Evolutionary conservation across 2,329 filamentous ascomycete genomes (phyloP).

Genomic region (Botrytis aclada): DNA sequence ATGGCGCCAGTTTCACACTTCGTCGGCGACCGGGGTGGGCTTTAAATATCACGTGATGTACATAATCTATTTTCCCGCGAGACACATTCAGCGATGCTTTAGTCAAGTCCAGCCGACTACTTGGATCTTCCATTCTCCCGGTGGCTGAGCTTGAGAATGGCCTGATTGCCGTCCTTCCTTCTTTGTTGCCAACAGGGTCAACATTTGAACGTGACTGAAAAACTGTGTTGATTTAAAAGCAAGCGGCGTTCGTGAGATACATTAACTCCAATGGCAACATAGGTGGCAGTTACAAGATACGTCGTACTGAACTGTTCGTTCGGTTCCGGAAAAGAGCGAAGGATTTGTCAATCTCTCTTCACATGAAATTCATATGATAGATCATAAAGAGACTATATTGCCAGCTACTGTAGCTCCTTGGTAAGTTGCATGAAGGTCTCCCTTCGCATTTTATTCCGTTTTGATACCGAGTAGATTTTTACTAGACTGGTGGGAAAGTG

Average conservation of each 20-base stretch:
- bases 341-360: neutral
- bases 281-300: constrained; percentile 7
- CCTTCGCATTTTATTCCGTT: neutral
- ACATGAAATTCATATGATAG: constrained; percentile 4
- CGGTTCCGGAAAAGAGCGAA: neutral
- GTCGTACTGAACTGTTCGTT: neutral
- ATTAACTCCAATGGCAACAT: neutral
- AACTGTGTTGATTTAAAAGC: constrained; percentile 5
- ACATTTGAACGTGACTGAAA: neutral
- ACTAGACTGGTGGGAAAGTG: constrained; percentile 3
- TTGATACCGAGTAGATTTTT: constrained; percentile 14
- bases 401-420: neutral
- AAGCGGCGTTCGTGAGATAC: neutral
- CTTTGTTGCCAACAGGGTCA: neutral
- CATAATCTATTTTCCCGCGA: neutral
- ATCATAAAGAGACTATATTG: constrained; percentile 3
- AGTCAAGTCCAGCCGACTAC: neutral
- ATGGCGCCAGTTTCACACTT: constrained; percentile 1
- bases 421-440: neutral
- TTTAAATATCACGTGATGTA: neutral
- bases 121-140: neutral
- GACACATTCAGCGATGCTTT: constrained; percentile 5
- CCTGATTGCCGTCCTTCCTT: neutral
- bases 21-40: neutral
- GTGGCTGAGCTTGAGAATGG: neutral